Conservation (phyloP, 2,329 filamentous ascomycete genomes). For the Sporothrix globosa region DNA sequence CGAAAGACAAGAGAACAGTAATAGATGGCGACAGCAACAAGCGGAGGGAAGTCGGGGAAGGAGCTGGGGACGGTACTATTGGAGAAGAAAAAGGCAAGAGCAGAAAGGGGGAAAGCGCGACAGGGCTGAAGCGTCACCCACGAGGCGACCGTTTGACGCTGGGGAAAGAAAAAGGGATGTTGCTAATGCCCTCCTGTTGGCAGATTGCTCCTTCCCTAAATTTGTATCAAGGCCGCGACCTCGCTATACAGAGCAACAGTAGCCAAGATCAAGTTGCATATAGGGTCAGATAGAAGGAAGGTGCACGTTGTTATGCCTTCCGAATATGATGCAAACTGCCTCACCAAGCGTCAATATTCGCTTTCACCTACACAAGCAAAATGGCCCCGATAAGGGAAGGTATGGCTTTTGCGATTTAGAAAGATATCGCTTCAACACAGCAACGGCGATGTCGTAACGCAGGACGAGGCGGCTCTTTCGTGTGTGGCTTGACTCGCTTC, state of each 20-base stretch:
- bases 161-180: not conserved
- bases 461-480: slow-evolving; percentile 15
- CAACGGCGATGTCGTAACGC: not conserved
- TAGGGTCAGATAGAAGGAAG: not conserved
- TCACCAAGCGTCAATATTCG: not conserved
- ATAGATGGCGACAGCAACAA: slow-evolving; percentile 4
- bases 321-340: not conserved
- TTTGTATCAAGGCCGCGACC: not conserved
- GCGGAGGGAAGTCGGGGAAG: not conserved
- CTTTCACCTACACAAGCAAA: not conserved
- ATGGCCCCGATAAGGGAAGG: too few relatives aligned
- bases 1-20: not conserved
- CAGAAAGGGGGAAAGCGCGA: slow-evolving; percentile 27
- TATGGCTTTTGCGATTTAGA: not conserved
- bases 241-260: not conserved
- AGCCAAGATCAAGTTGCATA: not conserved
- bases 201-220: slow-evolving; percentile 4
- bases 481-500: not conserved
- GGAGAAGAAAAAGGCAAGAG: slow-evolving; percentile 10
- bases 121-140: slow-evolving; percentile 29
- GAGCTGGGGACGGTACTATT: slow-evolving; percentile 21
- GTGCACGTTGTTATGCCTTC: not conserved
- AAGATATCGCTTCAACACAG: slow-evolving; percentile 12
- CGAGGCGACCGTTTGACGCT: not conserved
- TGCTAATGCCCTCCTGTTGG: not conserved